Percentiles rank a stretch among this genome's conserved stretches.
These are phyloP conservation scores for Fraxinus albicans DNA, from an alignment of 305 asterid genomes.

Conservation along the genomic window DNA sequence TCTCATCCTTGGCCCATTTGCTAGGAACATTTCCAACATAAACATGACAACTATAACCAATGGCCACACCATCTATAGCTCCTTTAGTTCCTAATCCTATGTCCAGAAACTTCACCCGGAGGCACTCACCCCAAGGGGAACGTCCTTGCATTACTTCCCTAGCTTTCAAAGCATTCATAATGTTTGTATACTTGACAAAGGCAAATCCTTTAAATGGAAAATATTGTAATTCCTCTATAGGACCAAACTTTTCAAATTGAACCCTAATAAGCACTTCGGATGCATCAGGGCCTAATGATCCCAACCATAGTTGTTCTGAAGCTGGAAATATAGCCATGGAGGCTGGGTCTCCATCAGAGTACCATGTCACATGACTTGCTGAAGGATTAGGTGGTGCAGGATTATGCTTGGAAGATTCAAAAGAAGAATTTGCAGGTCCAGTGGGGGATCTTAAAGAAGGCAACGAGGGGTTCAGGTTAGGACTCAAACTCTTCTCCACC, in stretches of 20 bases:
- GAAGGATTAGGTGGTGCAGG: conserved; percentile 46
- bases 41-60: conserved; percentile 76
- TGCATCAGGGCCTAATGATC: conserved; percentile 76
- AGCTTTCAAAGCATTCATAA: conserved; percentile 84
- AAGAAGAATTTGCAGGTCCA: conserved; percentile 44
- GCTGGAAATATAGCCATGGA: conserved; percentile 84
- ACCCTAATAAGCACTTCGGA: conserved; percentile 67
- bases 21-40: conserved; percentile 71
- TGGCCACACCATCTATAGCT: conserved; percentile 58
- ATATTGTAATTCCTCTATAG: conserved; percentile 56
- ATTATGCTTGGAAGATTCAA: conserved; percentile 62
- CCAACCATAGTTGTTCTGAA: conserved; percentile 83
- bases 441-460: conserved; percentile 46
- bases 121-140: conserved; percentile 78
- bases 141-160: conserved; percentile 80
- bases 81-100: conserved; percentile 73
- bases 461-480: conserved; percentile 37
- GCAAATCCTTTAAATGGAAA: conserved; percentile 68
- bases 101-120: conserved; percentile 73
- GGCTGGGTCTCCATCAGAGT: conserved; percentile 61
- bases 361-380: conserved; percentile 48
- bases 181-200: conserved; percentile 63
- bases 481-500: conserved; percentile 55
- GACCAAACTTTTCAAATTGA: conserved; percentile 85
- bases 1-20: conserved; percentile 82